Evolutionary conservation across 1,284 basidiomycete species (phyloP).

Genomic region (Ganoderma lingzhi): DNA sequence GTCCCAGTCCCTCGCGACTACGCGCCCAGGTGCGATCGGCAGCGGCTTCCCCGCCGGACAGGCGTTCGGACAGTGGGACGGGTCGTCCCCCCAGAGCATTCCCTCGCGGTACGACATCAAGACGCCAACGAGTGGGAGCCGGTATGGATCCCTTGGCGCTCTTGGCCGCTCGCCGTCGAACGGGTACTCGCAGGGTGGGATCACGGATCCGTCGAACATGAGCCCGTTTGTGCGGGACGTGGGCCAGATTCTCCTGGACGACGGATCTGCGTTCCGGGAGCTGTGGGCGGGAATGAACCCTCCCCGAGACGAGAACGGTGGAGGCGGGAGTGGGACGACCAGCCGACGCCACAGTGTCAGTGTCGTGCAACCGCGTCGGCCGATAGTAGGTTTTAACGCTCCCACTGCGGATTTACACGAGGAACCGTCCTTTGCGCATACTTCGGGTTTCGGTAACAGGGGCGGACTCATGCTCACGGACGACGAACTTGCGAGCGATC

Average conservation of each 20-base stretch:
- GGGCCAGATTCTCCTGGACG: slow-evolving; percentile 76
- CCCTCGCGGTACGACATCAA: slow-evolving; percentile 67
- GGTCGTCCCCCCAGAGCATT: slow-evolving; percentile 61
- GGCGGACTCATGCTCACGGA: slow-evolving; percentile 74
- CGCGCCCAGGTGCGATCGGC: slow-evolving; percentile 59
- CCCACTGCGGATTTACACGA: slow-evolving; percentile 58
- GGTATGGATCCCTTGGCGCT: slow-evolving; percentile 69
- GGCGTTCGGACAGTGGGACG: slow-evolving; percentile 58
- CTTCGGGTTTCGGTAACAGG: slow-evolving; percentile 44
- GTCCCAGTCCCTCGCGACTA: slow-evolving; percentile 75
- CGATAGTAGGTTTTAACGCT: slow-evolving; percentile 72
- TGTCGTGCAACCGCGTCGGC: slow-evolving; percentile 78
- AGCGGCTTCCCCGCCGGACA: slow-evolving; percentile 50
- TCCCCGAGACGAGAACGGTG: slow-evolving; percentile 65
- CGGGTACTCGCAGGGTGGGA: slow-evolving; percentile 57
- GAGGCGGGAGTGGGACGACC: slow-evolving; percentile 79
- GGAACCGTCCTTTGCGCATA: slow-evolving; percentile 44
- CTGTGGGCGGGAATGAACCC: slow-evolving; percentile 74
- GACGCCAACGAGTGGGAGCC: slow-evolving; percentile 61
- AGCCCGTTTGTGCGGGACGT: slow-evolving; percentile 83
- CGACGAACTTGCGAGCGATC: slow-evolving; percentile 79
- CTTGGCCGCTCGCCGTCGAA: slow-evolving; percentile 62
- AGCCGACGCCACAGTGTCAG: slow-evolving; percentile 88
- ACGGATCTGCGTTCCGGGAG: slow-evolving; percentile 71
- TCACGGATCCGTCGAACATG: slow-evolving; percentile 76